Evolutionary conservation across 2,329 filamentous ascomycete species (phyloP), one percentile per base, ranked within the genome.

Genomic region (Saccharata proteae): DNA sequence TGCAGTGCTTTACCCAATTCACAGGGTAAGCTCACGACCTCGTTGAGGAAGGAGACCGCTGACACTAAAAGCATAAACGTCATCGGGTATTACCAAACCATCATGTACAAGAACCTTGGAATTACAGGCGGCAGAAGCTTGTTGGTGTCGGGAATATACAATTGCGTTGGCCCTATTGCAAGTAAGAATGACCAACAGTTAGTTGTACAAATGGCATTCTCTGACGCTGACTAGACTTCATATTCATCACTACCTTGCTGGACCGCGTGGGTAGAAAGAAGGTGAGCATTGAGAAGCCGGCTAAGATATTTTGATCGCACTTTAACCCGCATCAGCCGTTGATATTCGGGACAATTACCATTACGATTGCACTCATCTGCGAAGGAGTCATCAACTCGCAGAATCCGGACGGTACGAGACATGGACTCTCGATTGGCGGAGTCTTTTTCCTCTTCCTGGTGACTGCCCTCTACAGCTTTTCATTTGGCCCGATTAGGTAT

Each of bases 1-100:
- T 77, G 22, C 74, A 81, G 47, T 64, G 74, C 38, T 75, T 80
- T 43, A 73, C 74, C 28, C 74, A 79, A 40, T 67, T 79, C 43
- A 68, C 64, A n/a, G 71, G 70, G 57, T 56, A 49, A 28, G 46
- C 6, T 5, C 4, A 9, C 2, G n/a, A n/a, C n/a, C n/a, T 17
- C 6, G 8, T 6, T 9, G 9, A 26, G 24, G 8, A 14, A 15
- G 7, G 24, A 7, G 14, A n/a, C 13, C 9, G 17, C 30, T 32
- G 5, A 34, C 26, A 4, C 16, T 12, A 12, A 2, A 16, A 54
- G 50, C 15, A 56, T 55, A 37, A 64, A 76, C 42, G 65, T 75
- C 15, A 76, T 77, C 35, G 69, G 67, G 3, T 77, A 76, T 51
- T 77, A 76, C 41, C 67, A 69, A 17, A 69, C 67, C 2, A 65